Base-by-base conservation (phyloP, 768 basidiomycete genomes). In the Pulveroboletus frians region DNA sequence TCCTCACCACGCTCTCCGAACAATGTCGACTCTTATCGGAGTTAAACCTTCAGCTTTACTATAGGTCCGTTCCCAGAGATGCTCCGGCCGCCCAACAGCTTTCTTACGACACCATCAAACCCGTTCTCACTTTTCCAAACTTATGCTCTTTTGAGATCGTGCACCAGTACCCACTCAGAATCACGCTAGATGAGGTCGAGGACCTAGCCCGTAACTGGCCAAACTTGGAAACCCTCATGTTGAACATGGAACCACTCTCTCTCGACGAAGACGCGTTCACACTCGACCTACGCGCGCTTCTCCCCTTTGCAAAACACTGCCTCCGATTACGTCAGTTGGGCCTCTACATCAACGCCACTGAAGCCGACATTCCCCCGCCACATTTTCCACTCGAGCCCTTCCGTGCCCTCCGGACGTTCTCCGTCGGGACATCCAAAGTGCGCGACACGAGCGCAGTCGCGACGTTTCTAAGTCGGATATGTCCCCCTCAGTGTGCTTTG, bases 381-480 rank as follows among this genome's bases (percentile, higher is more conserved):
- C 29, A 37, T 1, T 17, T 32, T 5, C 37, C 49, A 4, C 40
- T 67, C 38, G 34, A 50, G 32, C 52, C 61, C 1, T 69, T 69
- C 30, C 3, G 23, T 15, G 45, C 53, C 2, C 61, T 67, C 4
- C 30, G 10, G 2, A 39, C 50, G 8, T 39, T 85, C 10, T 72
- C 72, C 14, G 64, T 83, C 53, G 82, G 81, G 0, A 72, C 78
- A 0, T 82, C 80, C 15, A 62, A 65, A 43, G 72, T 80, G 23
- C 40, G 57, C 2, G 71, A 78, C 13, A 61, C 71, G 5, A 72
- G 68, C 4, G 55, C 72, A 0, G 73, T 77, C 27, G 73, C 81
- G 15, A 68, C 78, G 10, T 82, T 78, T 55, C 69, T 85, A 47
- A 77, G 76, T 54, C 73, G 72, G 17, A 55, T 85, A 4, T 73